Conservation (phyloP, 2,329 filamentous ascomycete species). For the Fonsecaea pedrosoi region DNA sequence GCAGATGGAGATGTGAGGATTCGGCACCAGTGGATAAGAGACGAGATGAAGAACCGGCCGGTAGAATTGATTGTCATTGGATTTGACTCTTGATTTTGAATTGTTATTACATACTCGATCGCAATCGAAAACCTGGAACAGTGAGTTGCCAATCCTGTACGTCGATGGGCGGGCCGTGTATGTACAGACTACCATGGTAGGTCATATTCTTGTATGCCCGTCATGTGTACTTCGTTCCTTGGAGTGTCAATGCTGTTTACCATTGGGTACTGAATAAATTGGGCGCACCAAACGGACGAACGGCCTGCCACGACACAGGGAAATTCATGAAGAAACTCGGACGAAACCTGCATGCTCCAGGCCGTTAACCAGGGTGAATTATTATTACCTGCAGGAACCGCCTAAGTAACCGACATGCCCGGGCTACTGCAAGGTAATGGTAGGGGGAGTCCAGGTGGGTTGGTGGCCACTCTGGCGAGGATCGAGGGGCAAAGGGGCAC, state of each 20-base stretch:
- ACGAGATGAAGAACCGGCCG: neutral
- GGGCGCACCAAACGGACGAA: neutral
- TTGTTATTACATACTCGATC: neutral
- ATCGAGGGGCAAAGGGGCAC: neutral
- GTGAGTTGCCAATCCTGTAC: neutral
- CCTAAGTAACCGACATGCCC: neutral
- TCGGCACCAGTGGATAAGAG: neutral
- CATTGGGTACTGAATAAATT: neutral
- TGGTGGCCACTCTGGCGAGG: neutral
- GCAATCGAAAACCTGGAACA: neutral
- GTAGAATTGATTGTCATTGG: neutral
- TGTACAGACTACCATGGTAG: too few relatives aligned
- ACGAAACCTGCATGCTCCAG: neutral
- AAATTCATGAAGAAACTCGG: neutral
- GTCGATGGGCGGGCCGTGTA: neutral
- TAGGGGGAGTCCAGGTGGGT: neutral
- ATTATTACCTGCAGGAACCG: conserved; percentile 7
- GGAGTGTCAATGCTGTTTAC: too few relatives aligned
- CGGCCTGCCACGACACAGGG: neutral
- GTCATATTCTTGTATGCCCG: too few relatives aligned
- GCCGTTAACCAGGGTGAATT: neutral
- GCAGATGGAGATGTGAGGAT: neutral
- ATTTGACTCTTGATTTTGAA: neutral
- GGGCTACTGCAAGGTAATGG: neutral
- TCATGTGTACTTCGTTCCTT: too few relatives aligned